Base-by-base conservation (phyloP, 1,284 basidiomycete species). In the Malassezia slooffiae region DNA sequence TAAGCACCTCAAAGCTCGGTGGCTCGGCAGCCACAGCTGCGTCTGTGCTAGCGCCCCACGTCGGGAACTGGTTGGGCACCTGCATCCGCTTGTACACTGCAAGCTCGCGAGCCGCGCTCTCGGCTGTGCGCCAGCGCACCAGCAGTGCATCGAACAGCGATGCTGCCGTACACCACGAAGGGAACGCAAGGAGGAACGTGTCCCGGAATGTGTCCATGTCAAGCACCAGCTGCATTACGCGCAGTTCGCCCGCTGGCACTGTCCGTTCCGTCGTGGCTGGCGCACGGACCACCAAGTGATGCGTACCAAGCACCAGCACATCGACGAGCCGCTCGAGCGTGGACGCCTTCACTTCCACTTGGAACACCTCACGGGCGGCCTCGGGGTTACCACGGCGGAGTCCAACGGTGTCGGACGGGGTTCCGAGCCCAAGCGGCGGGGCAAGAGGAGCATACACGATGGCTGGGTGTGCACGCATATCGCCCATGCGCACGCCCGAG, bases 271-370 rank as follows among this genome's bases (percentile, higher is more conserved):
- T 21, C 19, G 54, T 43, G 16, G 53, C 36, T 15, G 45, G 33
- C 3, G 54, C 28, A 9, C 47, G 41, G 3, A 53, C 43, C 6
- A 44, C 47, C 22, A 69, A 32, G 36, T 67, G 65, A 28, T 55
- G 47, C 2, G 67, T 54, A 1, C 64, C 65, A 44, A 69, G 55
- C 13, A 67, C 65, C 20, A 69, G 52, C 3, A 67, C 37, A 32
- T 69, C 66, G 32, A 67, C 57, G 36, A 47, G 16, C 3, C 61
- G 53, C 19, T 60, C 57, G 16, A 62, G 44, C 3, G 61, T 59
- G 0, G 54, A 65, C 5, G 61, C 56, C 33, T 33, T 31, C 2
- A 47, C 17, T 23, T 47, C 45, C 2, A 47, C 45, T 4, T 29
- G 28, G n/a, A 40, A 47, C 12, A 21, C 30, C 15, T 10, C 5